phyloP scores from a whole-genome alignment of 176 grass and related monocot species.

The Phragmites australis region DNA sequence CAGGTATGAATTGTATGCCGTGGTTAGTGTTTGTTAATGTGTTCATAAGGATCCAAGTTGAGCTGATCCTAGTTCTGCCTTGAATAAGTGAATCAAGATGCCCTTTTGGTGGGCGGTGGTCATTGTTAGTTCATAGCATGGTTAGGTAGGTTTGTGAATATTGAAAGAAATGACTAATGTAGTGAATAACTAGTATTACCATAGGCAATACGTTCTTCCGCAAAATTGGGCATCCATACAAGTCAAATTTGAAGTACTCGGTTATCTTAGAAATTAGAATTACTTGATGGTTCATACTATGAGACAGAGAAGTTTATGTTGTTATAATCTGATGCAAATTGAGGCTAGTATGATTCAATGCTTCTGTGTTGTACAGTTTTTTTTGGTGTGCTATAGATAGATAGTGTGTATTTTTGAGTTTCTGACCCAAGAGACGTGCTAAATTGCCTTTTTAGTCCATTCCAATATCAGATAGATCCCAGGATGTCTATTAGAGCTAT shows the following conservation, averaged over 20 bases:
- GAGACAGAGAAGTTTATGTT: background rate
- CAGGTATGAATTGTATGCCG: slow-evolving; percentile 45
- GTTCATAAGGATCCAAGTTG: background rate
- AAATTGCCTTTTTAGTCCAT: background rate
- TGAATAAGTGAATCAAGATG: background rate
- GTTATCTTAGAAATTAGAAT: background rate
- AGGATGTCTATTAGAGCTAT: background rate
- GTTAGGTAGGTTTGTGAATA: background rate
- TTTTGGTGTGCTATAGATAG: background rate
- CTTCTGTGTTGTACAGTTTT: too few species aligned
- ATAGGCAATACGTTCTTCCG: background rate
- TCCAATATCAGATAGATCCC: background rate
- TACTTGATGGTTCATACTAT: background rate
- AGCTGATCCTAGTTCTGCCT: background rate
- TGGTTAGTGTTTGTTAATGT: background rate
- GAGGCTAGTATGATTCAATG: too few species aligned
- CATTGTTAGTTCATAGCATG: background rate
- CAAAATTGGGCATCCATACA: background rate
- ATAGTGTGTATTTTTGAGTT: background rate
- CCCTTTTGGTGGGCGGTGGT: background rate
- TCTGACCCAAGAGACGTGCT: background rate
- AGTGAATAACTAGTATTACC: background rate
- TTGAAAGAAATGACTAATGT: background rate
- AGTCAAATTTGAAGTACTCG: background rate
- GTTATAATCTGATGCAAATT: background rate